A percentile compares a stretch with the other conserved stretches of the same genome.
Evolutionary conservation across 345 rosid species (phyloP).

Genomic region (Camelina laxa): DNA sequence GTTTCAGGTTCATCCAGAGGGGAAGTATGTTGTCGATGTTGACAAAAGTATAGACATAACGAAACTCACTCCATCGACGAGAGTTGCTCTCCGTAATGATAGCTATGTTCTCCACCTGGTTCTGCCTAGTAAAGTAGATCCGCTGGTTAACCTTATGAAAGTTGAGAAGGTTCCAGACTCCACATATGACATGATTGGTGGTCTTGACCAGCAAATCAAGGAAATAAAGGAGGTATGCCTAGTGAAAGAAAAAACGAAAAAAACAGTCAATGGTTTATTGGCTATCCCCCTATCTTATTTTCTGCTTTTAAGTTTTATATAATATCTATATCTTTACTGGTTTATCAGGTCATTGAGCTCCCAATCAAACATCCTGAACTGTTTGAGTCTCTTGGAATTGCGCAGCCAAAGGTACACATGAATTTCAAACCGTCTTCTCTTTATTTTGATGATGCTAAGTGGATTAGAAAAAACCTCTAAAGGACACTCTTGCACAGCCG

Average conservation of each 20-base stretch:
- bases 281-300: not conserved
- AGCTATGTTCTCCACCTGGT: constrained; percentile 95
- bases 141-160: constrained; percentile 97
- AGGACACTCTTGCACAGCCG: too few species aligned
- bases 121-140: constrained; percentile 96
- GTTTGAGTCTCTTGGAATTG: constrained; percentile 97
- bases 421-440: not conserved
- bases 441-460: not conserved
- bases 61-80: constrained; percentile 88
- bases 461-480: not conserved
- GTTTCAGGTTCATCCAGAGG: constrained; percentile 97
- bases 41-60: constrained; percentile 95
- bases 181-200: constrained; percentile 99
- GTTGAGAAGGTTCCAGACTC: constrained; percentile 99
- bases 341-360: constrained; percentile 89
- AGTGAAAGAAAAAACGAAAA: not conserved
- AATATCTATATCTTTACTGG: constrained; percentile 12
- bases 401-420: constrained; percentile 87
- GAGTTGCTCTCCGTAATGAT: constrained; percentile 98
- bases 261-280: not conserved
- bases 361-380: constrained; percentile 98
- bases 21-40: constrained; percentile 95
- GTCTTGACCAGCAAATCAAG: constrained; percentile 98
- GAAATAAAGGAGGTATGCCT: constrained; percentile 87
- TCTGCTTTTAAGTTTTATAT: constrained; percentile 1